Percentiles rank a stretch among this genome's conserved stretches.
Conservation (phyloP, 2,329 filamentous ascomycete species). For the Fusarium acutatum region DNA sequence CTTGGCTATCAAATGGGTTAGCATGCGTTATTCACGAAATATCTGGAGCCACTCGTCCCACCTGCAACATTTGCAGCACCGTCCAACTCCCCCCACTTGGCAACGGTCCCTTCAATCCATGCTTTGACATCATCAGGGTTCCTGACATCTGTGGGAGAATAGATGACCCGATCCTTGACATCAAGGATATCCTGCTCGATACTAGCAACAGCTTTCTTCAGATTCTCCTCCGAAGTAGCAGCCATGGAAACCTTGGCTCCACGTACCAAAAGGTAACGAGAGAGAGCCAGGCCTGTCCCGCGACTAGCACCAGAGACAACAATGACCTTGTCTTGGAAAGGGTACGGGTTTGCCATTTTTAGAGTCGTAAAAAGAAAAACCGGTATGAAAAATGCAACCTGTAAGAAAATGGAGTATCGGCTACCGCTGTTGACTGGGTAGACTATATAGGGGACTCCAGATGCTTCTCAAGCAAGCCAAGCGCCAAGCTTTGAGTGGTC, state of each 20-base stretch:
- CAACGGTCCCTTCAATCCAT: conserved; percentile 47
- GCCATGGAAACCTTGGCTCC: conserved; percentile 46
- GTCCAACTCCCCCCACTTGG: conserved; percentile 46
- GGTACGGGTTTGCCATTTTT: conserved; percentile 38
- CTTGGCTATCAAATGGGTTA: conserved; percentile 7
- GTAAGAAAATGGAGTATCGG: background rate
- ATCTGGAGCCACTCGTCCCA: background rate
- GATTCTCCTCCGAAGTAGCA: conserved; percentile 40
- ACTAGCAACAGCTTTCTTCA: conserved; percentile 36
- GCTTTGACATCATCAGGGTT: conserved; percentile 44
- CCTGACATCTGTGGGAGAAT: conserved; percentile 43
- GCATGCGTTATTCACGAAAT: background rate
- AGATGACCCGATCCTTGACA: conserved; percentile 33
- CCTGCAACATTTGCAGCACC: conserved; percentile 51
- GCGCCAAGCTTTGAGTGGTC: background rate
- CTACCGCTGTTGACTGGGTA: background rate
- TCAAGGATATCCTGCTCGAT: conserved; percentile 38
- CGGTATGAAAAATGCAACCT: background rate
- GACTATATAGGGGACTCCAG: conserved; percentile 12
- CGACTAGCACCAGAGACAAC: conserved; percentile 70
- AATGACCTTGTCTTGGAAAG: conserved; percentile 61
- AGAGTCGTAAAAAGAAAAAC: background rate
- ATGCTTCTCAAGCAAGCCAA: background rate
- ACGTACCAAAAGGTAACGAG: conserved; percentile 57
- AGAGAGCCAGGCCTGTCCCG: conserved; percentile 63